Base-by-base conservation (phyloP, 352 stramenopile species). In the Globisporangium lucens region DNA sequence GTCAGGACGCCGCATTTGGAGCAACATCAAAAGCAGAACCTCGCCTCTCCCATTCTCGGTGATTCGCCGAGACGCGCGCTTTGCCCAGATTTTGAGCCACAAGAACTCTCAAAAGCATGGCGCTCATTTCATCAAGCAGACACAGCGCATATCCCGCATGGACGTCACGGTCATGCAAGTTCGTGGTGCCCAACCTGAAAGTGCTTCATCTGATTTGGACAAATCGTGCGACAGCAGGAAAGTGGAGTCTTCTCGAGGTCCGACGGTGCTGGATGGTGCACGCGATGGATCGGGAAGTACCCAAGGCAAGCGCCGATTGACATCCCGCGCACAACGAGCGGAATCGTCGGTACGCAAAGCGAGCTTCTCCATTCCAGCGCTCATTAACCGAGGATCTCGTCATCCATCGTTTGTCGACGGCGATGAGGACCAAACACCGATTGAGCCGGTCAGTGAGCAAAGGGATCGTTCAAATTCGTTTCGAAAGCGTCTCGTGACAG, bases 51-150 rank as follows among this genome's bases (percentile, higher is more conserved):
- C 80, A 1, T 66, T 85, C 13, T 83, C 80, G 0, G 79, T 93
- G 66, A 93, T 94, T 67, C 75, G 86, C 65, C 86, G 82, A 66
- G 85, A 94, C 59, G 83, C 85, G 35, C 77, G 75, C 30, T 38
- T 65, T 17, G 83, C 85, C 8, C 73, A 82, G 22, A 90, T 94
- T 61, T 74, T 80, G 52, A 83, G 80, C 38, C 82, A 91, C 72
- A 94, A 94, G 73, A 94, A 91, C 75, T 88, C 77, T 20, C 72
- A 78, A 27, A 87, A 94, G 65, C 79, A 91, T 53, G 85, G 78
- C 22, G 66, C 64, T 55, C 74, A 82, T 24, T 92, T 94, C 67
- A 80, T 92, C 17, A 72, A 85, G 64, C 82, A 89, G 65, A 90
- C 79, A 0, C 83, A 91, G 56, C 80, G 85, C 10, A 80, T 94